phyloP scores from a whole-genome alignment of 176 grass and related monocot genomes.

The Eragrostis nindensis region DNA sequence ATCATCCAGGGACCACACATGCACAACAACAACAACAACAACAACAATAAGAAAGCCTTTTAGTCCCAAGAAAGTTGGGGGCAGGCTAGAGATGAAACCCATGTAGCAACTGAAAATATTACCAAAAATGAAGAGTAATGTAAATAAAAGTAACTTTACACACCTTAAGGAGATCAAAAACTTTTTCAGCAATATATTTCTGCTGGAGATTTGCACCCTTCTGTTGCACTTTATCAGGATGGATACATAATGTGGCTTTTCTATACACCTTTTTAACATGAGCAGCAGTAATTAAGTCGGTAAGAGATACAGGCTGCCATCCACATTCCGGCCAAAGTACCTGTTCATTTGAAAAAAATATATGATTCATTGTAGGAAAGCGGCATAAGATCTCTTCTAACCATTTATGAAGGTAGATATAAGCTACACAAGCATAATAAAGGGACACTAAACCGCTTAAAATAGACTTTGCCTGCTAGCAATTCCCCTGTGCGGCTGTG shows the following conservation, averaged over 20 bases:
- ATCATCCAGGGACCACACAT: background rate
- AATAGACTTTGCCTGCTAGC: background rate
- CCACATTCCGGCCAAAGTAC: conserved; percentile 90
- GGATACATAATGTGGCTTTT: conserved; percentile 82
- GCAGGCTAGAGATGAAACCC: no score
- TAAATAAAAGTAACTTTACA: conserved; percentile 22
- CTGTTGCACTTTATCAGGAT: conserved; percentile 89
- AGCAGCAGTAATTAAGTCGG: conserved; percentile 72
- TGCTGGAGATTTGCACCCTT: conserved; percentile 80
- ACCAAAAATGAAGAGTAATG: background rate
- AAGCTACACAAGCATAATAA: background rate
- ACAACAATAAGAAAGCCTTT: no score
- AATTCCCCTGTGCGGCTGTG: background rate
- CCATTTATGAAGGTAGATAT: background rate
- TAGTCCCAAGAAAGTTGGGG: no score
- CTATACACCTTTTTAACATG: conserved; percentile 77
- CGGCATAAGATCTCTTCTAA: background rate
- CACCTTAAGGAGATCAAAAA: conserved; percentile 92
- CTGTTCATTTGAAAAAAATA: conserved; percentile 44
- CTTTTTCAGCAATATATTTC: conserved; percentile 82
- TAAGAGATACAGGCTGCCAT: conserved; percentile 82
- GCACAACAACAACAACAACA: no score
- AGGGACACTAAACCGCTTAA: background rate
- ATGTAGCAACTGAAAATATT: conserved; percentile 19
- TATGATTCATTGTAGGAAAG: conserved; percentile 7